phyloP scores from a whole-genome alignment of 768 basidiomycete genomes.

The Rhodotorula sphaerocarpa region DNA sequence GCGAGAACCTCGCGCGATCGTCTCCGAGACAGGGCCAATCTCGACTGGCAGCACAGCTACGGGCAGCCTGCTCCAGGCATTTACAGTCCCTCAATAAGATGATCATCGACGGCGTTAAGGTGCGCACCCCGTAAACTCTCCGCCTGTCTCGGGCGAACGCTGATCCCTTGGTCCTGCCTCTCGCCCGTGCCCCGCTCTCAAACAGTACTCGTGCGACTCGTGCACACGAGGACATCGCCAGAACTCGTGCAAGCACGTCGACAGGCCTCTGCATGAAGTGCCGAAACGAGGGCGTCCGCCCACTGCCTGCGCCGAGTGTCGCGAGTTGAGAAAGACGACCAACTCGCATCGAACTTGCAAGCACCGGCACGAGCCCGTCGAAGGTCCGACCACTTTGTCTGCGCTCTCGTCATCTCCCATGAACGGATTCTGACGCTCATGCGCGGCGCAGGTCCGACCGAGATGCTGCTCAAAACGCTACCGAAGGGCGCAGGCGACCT shows the following conservation, averaged over 20 bases:
- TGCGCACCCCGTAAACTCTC: neutral
- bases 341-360: slow-evolving; percentile 21
- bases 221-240: slow-evolving; percentile 94
- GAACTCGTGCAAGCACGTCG: slow-evolving; percentile 74
- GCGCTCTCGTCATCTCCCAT: neutral
- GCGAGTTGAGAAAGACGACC: slow-evolving; percentile 68
- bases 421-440: neutral
- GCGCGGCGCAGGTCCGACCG: neutral
- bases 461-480: slow-evolving; percentile 9
- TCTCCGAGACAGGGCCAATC: no score
- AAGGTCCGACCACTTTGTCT: neutral
- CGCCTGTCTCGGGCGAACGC: no score
- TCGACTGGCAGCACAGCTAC: no score
- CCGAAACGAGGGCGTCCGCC: slow-evolving; percentile 88
- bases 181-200: no score
- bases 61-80: no score
- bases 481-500: slow-evolving; percentile 11
- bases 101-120: slow-evolving; percentile 29
- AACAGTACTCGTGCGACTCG: slow-evolving; percentile 56
- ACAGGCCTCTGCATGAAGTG: slow-evolving; percentile 82
- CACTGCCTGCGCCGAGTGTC: slow-evolving; percentile 79
- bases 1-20: no score
- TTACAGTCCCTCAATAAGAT: no score
- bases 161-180: neutral
- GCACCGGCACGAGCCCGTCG: neutral